Conservation (phyloP, 164 flowering plant genomes). For the Vitis rotundifolia region DNA sequence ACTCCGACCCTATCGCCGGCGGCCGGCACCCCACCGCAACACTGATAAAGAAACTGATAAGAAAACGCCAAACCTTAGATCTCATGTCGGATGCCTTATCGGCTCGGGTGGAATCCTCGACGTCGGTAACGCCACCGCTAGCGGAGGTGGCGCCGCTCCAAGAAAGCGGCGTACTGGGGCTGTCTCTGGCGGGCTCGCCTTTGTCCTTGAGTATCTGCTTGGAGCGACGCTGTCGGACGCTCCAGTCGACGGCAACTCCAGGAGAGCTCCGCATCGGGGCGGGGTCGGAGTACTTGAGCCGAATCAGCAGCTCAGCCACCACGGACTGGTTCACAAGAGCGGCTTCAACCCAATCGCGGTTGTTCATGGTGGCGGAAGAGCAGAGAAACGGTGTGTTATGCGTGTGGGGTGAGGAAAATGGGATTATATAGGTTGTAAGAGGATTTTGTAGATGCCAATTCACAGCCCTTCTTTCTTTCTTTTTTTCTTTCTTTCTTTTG, state of each 20-base stretch:
- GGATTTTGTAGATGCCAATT: too few species aligned
- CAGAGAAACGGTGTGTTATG: too few species aligned
- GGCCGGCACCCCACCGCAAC: background rate
- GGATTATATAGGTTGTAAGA: too few species aligned
- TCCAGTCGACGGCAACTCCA: slow-evolving; percentile 39
- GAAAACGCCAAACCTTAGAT: slow-evolving; percentile 36
- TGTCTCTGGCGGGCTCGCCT: slow-evolving; percentile 31
- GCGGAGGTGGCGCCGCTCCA: slow-evolving; percentile 50
- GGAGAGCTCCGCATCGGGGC: slow-evolving; percentile 1
- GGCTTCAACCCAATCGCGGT: slow-evolving; percentile 32
- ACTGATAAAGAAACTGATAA: background rate
- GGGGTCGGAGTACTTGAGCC: slow-evolving; percentile 15
- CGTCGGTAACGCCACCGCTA: slow-evolving; percentile 40
- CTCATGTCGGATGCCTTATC: slow-evolving; percentile 18
- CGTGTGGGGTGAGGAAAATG: too few species aligned
- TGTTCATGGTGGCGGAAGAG: slow-evolving; percentile 10
- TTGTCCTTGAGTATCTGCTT: slow-evolving; percentile 23
- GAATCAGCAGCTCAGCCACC: slow-evolving; percentile 37
- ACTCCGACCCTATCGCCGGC: background rate
- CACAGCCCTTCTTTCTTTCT: too few species aligned
- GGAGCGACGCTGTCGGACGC: slow-evolving; percentile 46
- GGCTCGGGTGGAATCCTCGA: slow-evolving; percentile 38
- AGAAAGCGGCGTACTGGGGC: slow-evolving; percentile 69
- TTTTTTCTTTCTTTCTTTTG: too few species aligned
- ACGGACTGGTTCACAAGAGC: slow-evolving; percentile 34